Conservation (phyloP, 345 rosid genomes). For the Eucalyptus urophylla region DNA sequence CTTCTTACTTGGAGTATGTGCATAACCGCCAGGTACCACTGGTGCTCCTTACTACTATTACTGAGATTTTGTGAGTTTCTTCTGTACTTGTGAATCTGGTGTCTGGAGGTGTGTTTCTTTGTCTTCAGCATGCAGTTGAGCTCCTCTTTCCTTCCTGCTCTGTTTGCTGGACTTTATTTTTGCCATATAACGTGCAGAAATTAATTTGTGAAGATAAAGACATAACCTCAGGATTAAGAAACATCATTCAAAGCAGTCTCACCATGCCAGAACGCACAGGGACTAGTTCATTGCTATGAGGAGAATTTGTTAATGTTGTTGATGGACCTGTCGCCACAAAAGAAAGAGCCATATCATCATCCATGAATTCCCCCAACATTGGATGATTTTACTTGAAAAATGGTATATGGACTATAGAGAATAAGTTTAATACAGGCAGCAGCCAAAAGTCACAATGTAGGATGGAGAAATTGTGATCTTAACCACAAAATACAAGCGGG, state of each 20-base stretch:
- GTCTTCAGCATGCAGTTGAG: neutral
- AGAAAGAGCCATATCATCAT: neutral
- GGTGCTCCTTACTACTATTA: neutral
- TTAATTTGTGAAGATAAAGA: neutral
- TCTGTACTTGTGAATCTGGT: neutral
- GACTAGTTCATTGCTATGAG: neutral
- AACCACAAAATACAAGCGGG: neutral
- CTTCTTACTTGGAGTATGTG: constrained; percentile 84
- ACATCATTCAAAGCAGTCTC: neutral
- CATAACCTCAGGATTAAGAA: neutral
- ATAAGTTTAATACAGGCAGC: neutral
- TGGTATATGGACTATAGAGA: neutral
- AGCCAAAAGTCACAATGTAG: neutral
- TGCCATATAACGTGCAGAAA: neutral
- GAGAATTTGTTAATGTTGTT: neutral
- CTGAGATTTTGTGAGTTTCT: neutral
- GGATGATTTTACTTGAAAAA: neutral
- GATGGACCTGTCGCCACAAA: neutral
- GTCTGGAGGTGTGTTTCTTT: neutral
- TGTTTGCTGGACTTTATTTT: neutral
- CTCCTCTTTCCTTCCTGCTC: neutral
- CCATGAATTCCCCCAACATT: neutral
- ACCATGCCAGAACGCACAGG: neutral
- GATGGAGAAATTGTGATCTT: neutral
- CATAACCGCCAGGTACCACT: constrained; percentile 84